phyloP scores from a whole-genome alignment of 2,329 filamentous ascomycete genomes.

The Pseudonectria foliicola region DNA sequence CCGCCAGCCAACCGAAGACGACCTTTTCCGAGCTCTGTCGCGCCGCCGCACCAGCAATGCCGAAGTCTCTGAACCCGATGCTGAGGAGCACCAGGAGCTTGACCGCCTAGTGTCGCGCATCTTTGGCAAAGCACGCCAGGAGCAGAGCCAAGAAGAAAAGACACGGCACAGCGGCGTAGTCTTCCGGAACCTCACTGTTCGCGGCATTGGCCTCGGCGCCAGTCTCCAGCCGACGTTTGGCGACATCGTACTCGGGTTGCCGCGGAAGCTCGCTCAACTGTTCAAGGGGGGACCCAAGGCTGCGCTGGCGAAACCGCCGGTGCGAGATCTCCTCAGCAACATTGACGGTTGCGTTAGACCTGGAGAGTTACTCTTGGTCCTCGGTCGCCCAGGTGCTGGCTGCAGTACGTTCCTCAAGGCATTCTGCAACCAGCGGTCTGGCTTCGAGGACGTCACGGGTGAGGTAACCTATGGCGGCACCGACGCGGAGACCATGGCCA shows the following conservation, averaged over 20 bases:
- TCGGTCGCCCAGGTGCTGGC: slow-evolving; percentile 60
- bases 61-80: slow-evolving; percentile 22
- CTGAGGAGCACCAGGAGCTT: slow-evolving; percentile 40
- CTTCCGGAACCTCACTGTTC: slow-evolving; percentile 64
- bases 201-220: slow-evolving; percentile 61
- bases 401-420: slow-evolving; percentile 67
- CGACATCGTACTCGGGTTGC: slow-evolving; percentile 54
- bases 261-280: slow-evolving; percentile 35
- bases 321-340: slow-evolving; percentile 58
- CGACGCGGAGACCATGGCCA: slow-evolving; percentile 37
- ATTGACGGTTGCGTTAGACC: slow-evolving; percentile 63
- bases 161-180: slow-evolving; percentile 62
- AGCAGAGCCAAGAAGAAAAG: slow-evolving; percentile 61
- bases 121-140: slow-evolving; percentile 59
- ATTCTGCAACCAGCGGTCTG: slow-evolving; percentile 61
- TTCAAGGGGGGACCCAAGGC: slow-evolving; percentile 47
- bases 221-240: slow-evolving; percentile 48
- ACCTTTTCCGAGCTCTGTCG: slow-evolving; percentile 43
- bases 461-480: slow-evolving; percentile 56
- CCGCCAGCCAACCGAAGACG: slow-evolving; percentile 39
- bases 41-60: slow-evolving; percentile 34
- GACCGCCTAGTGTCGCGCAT: slow-evolving; percentile 60
- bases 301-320: slow-evolving; percentile 45
- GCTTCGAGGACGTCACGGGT: slow-evolving; percentile 58
- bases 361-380: slow-evolving; percentile 61